Percentiles rank a stretch among this genome's conserved stretches.
Conservation (phyloP, 768 basidiomycete genomes). For the Kondoa subrosea region DNA sequence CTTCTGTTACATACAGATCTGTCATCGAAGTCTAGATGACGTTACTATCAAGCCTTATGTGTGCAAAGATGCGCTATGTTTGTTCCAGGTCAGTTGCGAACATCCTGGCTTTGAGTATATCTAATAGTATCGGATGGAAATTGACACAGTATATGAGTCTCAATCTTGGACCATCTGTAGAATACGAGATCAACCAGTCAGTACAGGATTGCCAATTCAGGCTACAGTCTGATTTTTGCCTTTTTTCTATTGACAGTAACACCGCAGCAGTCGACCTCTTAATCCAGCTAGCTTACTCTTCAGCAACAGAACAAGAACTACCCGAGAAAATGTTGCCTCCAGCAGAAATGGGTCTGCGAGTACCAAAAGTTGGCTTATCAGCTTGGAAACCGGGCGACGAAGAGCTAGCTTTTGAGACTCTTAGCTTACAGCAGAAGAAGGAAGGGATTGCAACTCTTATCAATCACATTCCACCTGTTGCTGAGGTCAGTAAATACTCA, state of each 20-base stretch:
- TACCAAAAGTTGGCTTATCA: conserved; percentile 25
- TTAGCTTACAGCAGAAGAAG: neutral
- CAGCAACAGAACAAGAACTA: conserved; percentile 42
- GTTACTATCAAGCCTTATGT: conserved; percentile 59
- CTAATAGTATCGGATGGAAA: conserved; percentile 36
- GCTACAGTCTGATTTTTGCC: no score
- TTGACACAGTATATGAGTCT: neutral
- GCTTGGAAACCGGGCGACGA: neutral
- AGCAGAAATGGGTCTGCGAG: conserved; percentile 43
- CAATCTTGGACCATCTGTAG: neutral
- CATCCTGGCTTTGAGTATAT: conserved; percentile 55
- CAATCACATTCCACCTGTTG: conserved; percentile 28
- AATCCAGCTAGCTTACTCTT: conserved; percentile 45
- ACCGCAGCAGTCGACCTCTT: conserved; percentile 51
- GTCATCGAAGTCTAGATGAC: conserved; percentile 31
- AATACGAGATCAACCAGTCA: conserved; percentile 59
- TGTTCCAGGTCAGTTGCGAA: conserved; percentile 51
- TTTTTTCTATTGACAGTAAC: no score
- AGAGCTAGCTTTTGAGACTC: conserved; percentile 10
- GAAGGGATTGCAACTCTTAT: conserved; percentile 15
- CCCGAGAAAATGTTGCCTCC: conserved; percentile 48
- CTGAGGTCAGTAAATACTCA: conserved; percentile 30
- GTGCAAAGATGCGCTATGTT: conserved; percentile 48
- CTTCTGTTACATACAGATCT: neutral
- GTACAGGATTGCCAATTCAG: no score